Percentiles rank a stretch among this genome's conserved stretches.
Conservation (phyloP, 371 early-diverging fungal genomes). For the Mucor plumbeus region DNA sequence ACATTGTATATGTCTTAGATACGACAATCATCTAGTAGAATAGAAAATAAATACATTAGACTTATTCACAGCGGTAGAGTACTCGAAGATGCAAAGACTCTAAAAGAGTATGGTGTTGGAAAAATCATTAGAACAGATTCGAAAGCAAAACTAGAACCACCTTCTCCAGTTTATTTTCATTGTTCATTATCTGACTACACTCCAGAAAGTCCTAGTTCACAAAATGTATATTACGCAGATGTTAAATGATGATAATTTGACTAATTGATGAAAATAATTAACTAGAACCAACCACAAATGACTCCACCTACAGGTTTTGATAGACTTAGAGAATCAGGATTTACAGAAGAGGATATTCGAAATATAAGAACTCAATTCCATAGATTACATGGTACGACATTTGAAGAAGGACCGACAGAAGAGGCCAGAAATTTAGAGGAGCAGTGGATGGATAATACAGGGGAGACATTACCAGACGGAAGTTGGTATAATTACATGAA, state of each 20-base stretch:
- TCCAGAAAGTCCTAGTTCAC: conserved; percentile 27
- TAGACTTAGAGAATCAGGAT: conserved; percentile 71
- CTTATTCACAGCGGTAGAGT: conserved; percentile 63
- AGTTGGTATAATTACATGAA: conserved; percentile 34
- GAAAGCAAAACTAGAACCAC: conserved; percentile 38
- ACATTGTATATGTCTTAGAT: conserved; percentile 16
- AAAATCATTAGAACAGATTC: conserved; percentile 30
- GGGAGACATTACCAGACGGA: conserved; percentile 63
- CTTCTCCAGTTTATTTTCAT: conserved; percentile 50
- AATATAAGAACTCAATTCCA: conserved; percentile 72
- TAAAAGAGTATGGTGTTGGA: conserved; percentile 46
- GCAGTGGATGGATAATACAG: conserved; percentile 75
- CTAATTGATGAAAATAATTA: background rate
- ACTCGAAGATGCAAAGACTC: conserved; percentile 37
- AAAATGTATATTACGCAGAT: conserved; percentile 23
- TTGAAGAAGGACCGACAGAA: conserved; percentile 28
- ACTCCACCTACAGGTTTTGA: conserved; percentile 68
- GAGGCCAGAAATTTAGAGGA: conserved; percentile 64
- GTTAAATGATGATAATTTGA: background rate
- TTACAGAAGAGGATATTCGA: conserved; percentile 71
- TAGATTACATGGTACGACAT: conserved; percentile 42
- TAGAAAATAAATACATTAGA: conserved; percentile 53
- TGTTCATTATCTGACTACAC: conserved; percentile 53
- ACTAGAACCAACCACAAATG: conserved; percentile 37
- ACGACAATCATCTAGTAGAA: conserved; percentile 27